Conservation (phyloP, 805 yeast species). For the Wickerhamiella musiphila region DNA sequence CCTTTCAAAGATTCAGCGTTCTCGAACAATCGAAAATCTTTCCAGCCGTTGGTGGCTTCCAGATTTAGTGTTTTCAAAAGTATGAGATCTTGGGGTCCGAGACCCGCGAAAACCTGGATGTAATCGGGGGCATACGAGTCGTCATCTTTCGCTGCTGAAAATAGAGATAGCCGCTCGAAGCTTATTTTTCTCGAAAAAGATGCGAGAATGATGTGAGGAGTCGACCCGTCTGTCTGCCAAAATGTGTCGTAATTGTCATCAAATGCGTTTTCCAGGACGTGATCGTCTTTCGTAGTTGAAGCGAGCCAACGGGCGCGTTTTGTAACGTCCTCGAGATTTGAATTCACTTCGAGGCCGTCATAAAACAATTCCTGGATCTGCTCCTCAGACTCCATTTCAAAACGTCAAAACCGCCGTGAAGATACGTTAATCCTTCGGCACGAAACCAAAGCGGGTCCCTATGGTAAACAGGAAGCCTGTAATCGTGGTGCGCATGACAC, state of each 20-base stretch:
- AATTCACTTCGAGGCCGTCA: too few relatives aligned
- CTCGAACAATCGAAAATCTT: conserved; percentile 40
- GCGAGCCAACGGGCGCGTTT: conserved; percentile 71
- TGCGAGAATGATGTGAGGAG: conserved; percentile 68
- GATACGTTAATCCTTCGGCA: too few relatives aligned
- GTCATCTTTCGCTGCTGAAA: conserved; percentile 52
- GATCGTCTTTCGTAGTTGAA: conserved; percentile 57
- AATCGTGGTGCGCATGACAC: too few relatives aligned
- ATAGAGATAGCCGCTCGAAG: conserved; percentile 50
- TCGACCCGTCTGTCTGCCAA: conserved; percentile 93
- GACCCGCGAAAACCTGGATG: conserved; percentile 50
- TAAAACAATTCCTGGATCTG: too few relatives aligned
- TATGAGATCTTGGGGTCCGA: conserved; percentile 58
- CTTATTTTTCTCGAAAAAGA: conserved; percentile 66
- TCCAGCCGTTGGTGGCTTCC: conserved; percentile 65
- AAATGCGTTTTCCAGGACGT: conserved; percentile 52
- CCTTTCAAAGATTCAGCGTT: conserved; percentile 37
- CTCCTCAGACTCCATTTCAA: too few relatives aligned
- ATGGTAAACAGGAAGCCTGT: too few relatives aligned
- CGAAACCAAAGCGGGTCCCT: too few relatives aligned
- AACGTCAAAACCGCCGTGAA: too few relatives aligned
- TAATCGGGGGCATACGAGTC: conserved; percentile 85
- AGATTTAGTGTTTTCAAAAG: conserved; percentile 46
- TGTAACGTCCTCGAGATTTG: conserved; percentile 49
- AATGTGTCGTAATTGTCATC: conserved; percentile 50